Conservation (phyloP, 805 yeast genomes). For the Tetrapisispora namnaoensis region DNA sequence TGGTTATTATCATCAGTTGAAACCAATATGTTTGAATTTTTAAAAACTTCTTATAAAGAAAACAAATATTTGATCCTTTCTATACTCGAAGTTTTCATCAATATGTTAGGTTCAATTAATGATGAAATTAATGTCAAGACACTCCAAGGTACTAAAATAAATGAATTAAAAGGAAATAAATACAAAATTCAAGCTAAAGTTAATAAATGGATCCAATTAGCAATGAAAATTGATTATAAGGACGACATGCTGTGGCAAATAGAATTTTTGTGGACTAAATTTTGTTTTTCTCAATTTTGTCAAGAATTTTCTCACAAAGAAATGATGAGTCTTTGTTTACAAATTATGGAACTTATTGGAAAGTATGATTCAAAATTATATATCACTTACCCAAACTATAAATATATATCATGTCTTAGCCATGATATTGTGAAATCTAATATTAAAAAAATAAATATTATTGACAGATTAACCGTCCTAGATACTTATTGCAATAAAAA, state of each 20-base stretch:
- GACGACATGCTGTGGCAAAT: conserved; percentile 14
- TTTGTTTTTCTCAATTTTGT: conserved; percentile 36
- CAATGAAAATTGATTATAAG: conserved; percentile 23
- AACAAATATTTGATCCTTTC: conserved; percentile 25
- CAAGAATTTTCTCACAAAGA: conserved; percentile 29
- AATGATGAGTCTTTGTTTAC: conserved; percentile 20
- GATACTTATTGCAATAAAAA: conserved; percentile 38
- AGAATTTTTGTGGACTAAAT: conserved; percentile 41
- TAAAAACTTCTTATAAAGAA: conserved; percentile 5
- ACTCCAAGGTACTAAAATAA: conserved; percentile 23
- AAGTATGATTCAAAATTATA: conserved; percentile 7
- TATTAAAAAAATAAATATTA: conserved; percentile 59
- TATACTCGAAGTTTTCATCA: conserved; percentile 39
- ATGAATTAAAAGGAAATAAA: conserved; percentile 32
- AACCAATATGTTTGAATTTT: conserved; percentile 14
- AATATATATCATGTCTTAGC: conserved; percentile 48
- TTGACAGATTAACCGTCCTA: conserved; percentile 28
- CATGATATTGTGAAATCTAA: conserved; percentile 44
- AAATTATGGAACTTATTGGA: conserved; percentile 15
- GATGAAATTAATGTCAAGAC: conserved; percentile 24
- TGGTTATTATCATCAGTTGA: conserved; percentile 27
- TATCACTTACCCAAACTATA: conserved; percentile 47
- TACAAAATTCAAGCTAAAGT: conserved; percentile 38
- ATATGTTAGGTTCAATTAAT: conserved; percentile 31
- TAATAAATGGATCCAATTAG: conserved; percentile 37